Evolutionary conservation across 371 early-diverging fungal genomes (phyloP).

Genomic region (Ordospora pajunii): DNA sequence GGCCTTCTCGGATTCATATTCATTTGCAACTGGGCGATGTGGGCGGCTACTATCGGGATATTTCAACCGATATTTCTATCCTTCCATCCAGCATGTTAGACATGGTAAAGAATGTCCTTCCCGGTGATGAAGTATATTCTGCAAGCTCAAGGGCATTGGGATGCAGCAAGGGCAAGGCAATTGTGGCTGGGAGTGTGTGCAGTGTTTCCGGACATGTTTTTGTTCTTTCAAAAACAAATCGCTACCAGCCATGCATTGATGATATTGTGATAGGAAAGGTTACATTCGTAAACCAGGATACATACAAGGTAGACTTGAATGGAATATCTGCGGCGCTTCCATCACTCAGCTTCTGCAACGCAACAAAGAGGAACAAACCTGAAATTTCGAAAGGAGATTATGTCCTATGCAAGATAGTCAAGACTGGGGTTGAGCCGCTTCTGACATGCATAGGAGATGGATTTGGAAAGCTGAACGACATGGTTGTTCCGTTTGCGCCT

Average conservation of each 20-base stretch:
- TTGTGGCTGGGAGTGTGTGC: constrained; percentile 19
- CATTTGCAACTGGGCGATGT: not conserved
- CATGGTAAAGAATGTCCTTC: constrained; percentile 26
- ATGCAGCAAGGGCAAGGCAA: constrained; percentile 4
- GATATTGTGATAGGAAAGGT: constrained; percentile 56
- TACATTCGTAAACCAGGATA: constrained; percentile 43
- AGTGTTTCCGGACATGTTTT: constrained; percentile 14
- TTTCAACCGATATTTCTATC: not conserved
- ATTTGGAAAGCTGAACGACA: constrained; percentile 50
- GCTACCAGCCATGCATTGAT: constrained; percentile 46
- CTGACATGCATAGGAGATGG: constrained; percentile 49
- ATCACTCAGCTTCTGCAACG: constrained; percentile 53
- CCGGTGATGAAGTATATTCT: constrained; percentile 34
- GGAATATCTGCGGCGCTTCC: constrained; percentile 42
- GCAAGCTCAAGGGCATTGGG: constrained; percentile 18
- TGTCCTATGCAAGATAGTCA: constrained; percentile 44
- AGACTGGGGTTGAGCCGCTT: constrained; percentile 31
- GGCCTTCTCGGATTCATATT: constrained; percentile 22
- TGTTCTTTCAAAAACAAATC: constrained; percentile 30
- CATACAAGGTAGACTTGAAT: constrained; percentile 49
- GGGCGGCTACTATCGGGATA: not conserved
- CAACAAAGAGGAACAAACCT: constrained; percentile 60
- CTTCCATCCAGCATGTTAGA: not conserved
- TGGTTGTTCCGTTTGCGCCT: constrained; percentile 21
- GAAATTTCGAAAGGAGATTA: constrained; percentile 46